Conservation (phyloP, 495 filamentous ascomycete genomes). For the Neurospora sp. region DNA sequence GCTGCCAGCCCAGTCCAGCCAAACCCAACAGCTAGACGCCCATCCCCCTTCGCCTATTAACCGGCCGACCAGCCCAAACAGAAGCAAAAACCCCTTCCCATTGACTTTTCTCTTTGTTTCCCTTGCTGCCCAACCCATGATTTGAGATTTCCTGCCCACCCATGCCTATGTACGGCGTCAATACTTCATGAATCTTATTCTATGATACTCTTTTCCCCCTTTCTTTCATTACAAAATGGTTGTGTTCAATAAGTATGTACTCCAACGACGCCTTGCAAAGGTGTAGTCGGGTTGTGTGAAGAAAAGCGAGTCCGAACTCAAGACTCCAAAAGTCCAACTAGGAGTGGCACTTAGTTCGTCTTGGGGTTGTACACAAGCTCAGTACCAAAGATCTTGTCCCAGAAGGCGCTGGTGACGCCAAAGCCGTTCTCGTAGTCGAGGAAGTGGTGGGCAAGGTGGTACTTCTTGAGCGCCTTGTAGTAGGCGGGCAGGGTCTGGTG, state of each 20-base stretch:
- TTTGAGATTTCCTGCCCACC: neutral
- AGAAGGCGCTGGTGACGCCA: conserved; percentile 95
- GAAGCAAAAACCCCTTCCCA: neutral
- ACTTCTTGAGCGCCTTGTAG: conserved; percentile 88
- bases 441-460: conserved; percentile 94
- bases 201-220: neutral
- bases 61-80: neutral
- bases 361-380: conserved; percentile 54
- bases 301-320: neutral
- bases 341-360: conserved; percentile 35
- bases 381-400: conserved; percentile 88
- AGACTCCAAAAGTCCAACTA: neutral
- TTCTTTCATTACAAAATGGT: neutral
- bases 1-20: neutral
- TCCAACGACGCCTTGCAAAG: neutral
- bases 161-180: neutral
- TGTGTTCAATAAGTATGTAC: neutral
- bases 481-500: conserved; percentile 84
- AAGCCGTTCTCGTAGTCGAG: conserved; percentile 97
- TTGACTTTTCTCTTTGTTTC: neutral
- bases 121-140: neutral
- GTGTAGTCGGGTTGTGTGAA: neutral
- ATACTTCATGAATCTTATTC: neutral
- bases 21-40: neutral
- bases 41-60: neutral